Percentiles rank a stretch among this genome's conserved stretches.
Conservation (phyloP, 1,284 basidiomycete genomes). For the Phellopilus nigrolimitatus region DNA sequence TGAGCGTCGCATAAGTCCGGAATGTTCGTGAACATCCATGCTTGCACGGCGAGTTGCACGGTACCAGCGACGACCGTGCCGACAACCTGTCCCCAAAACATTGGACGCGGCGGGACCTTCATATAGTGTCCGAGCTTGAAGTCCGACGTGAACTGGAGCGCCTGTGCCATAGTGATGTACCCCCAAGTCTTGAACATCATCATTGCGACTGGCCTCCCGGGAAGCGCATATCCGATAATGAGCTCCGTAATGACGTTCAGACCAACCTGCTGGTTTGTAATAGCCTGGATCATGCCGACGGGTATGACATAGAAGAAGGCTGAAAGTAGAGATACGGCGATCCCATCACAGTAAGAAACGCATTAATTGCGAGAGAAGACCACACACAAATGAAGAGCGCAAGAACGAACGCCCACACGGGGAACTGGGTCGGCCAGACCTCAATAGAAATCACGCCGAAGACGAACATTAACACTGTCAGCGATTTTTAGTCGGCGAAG, state of each 20-base stretch:
- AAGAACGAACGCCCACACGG: constrained; percentile 42
- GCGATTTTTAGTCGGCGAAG: constrained; percentile 48
- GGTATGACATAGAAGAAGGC: constrained; percentile 57
- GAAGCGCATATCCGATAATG: too few relatives aligned
- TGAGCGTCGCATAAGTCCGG: constrained; percentile 29
- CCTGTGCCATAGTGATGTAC: constrained; percentile 40
- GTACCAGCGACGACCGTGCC: constrained; percentile 60
- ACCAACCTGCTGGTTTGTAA: too few relatives aligned
- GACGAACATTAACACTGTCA: too few relatives aligned
- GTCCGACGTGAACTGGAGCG: too few relatives aligned
- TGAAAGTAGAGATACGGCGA: constrained; percentile 30
- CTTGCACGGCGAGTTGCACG: constrained; percentile 58
- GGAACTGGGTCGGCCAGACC: too few relatives aligned
- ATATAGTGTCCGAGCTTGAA: too few relatives aligned
- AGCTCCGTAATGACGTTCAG: too few relatives aligned
- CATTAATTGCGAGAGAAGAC: too few relatives aligned
- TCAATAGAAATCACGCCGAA: too few relatives aligned
- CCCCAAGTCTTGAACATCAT: constrained; percentile 49
- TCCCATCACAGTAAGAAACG: constrained; percentile 28
- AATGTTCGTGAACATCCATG: constrained; percentile 44
- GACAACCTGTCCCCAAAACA: too few relatives aligned
- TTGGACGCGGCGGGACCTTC: too few relatives aligned
- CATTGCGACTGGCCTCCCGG: constrained; percentile 48
- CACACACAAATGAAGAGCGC: constrained; percentile 47
- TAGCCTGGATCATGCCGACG: too few relatives aligned